Evolutionary conservation across 2,329 filamentous ascomycete genomes (phyloP).

Genomic region (Cercospora berteroae): DNA sequence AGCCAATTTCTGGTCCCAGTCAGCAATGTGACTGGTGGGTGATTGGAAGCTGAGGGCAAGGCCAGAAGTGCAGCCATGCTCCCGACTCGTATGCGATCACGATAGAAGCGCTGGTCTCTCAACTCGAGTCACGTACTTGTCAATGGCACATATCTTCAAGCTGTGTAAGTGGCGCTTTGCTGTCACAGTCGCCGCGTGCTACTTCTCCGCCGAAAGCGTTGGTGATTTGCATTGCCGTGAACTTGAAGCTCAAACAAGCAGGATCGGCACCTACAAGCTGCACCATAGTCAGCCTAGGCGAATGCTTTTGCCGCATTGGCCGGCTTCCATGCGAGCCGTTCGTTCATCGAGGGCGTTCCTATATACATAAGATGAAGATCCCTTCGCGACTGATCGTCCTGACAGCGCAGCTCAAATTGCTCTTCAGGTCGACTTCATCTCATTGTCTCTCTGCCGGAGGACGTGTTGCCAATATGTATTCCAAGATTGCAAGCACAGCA

Average conservation of each 20-base stretch:
- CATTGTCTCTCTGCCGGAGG: not conserved
- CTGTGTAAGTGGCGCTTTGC: constrained; percentile 1
- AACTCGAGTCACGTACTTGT: too few species aligned
- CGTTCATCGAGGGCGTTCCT: not conserved
- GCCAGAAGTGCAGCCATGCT: too few species aligned
- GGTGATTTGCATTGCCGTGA: constrained; percentile 7
- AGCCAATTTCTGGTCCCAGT: not conserved
- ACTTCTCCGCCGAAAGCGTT: not conserved
- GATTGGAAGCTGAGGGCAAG: not conserved
- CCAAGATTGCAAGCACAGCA: constrained; percentile 14
- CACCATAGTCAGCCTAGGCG: not conserved
- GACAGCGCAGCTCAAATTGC: not conserved
- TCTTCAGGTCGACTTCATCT: not conserved
- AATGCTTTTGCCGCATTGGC: constrained; percentile 14
- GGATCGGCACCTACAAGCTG: not conserved
- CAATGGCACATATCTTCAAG: not conserved
- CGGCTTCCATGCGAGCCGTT: constrained; percentile 1
- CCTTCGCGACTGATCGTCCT: not conserved
- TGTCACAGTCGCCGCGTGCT: not conserved
- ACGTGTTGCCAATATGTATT: constrained; percentile 11
- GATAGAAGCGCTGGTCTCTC: not conserved
- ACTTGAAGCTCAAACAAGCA: constrained; percentile 7
- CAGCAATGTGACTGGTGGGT: not conserved
- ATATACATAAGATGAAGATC: constrained; percentile 8
- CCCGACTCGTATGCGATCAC: too few species aligned